These are phyloP conservation scores for Agaricus blazei DNA, from an alignment of 768 basidiomycete species.

Conservation along the genomic window DNA sequence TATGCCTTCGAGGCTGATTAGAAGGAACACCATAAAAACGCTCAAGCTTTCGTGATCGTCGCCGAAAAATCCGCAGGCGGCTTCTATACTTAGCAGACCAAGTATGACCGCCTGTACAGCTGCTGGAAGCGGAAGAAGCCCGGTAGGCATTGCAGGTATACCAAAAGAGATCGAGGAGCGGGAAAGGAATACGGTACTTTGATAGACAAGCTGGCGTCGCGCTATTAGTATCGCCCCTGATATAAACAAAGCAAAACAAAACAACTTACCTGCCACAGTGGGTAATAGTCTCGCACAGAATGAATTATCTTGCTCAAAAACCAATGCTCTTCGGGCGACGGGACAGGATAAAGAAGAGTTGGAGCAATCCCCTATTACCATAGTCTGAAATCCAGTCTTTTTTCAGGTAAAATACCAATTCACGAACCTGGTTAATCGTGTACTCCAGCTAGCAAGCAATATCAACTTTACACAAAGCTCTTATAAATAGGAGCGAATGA, in stretches of 20 bases:
- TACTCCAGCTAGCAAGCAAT: conserved; percentile 67
- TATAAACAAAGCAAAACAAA: not conserved
- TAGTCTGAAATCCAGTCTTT: not conserved
- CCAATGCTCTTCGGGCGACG: conserved; percentile 51
- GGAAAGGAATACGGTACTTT: conserved; percentile 89
- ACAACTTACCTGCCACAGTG: conserved; percentile 76
- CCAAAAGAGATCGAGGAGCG: conserved; percentile 87
- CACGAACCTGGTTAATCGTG: conserved; percentile 75
- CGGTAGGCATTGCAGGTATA: conserved; percentile 68
- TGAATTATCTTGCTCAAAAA: conserved; percentile 76
- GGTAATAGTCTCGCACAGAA: conserved; percentile 88
- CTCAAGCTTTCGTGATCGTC: conserved; percentile 28
- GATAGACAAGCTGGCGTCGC: conserved; percentile 64
- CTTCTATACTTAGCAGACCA: conserved; percentile 55
- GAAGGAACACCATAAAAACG: conserved; percentile 61
- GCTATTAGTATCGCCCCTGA: not conserved
- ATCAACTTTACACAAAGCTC: not conserved
- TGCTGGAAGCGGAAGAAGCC: conserved; percentile 70
- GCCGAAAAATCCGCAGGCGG: conserved; percentile 63
- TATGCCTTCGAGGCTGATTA: conserved; percentile 86
- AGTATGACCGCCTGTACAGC: conserved; percentile 69
- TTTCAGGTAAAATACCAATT: not conserved
- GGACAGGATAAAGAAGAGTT: conserved; percentile 84
- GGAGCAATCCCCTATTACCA: conserved; percentile 73
- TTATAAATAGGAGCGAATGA: not conserved